Conservation (phyloP, 2,329 filamentous ascomycete species). For the Apiospora phragmitis region DNA sequence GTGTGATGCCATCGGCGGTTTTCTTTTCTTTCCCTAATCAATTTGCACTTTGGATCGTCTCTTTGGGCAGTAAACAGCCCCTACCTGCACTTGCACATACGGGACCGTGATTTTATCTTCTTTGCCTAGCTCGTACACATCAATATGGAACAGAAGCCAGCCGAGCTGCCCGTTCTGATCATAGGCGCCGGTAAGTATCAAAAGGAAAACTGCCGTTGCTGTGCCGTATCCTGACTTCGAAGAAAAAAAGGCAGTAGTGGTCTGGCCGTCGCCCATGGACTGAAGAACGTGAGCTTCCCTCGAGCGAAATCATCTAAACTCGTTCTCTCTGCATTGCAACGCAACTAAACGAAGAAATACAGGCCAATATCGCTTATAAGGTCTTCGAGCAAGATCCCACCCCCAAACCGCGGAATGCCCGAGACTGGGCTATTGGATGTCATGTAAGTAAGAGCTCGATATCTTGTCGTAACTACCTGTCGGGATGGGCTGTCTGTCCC, state of each 20-base stretch:
- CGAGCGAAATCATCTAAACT: neutral
- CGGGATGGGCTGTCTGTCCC: neutral
- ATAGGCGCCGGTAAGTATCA: conserved; percentile 25
- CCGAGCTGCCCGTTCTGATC: conserved; percentile 25
- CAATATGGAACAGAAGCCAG: neutral
- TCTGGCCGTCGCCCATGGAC: conserved; percentile 25
- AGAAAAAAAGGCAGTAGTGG: conserved; percentile 22
- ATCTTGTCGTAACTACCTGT: neutral
- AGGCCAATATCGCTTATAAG: conserved; percentile 25
- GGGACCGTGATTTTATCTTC: neutral
- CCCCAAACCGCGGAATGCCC: conserved; percentile 17
- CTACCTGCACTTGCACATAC: neutral
- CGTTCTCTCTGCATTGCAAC: neutral
- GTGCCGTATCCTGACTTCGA: neutral
- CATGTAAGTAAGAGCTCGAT: conserved; percentile 14
- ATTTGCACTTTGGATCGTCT: neutral
- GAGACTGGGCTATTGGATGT: conserved; percentile 28
- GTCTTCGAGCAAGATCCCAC: conserved; percentile 24
- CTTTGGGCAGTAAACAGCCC: neutral
- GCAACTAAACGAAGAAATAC: neutral
- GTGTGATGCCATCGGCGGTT: neutral
- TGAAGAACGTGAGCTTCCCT: conserved; percentile 20
- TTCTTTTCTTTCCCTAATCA: neutral
- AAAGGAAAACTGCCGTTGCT: neutral
- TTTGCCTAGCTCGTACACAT: neutral